Percentiles rank a stretch among this genome's conserved stretches.
These are phyloP conservation scores for Pugionium cornutum DNA, from an alignment of 345 rosid species.

Conservation along the genomic window DNA sequence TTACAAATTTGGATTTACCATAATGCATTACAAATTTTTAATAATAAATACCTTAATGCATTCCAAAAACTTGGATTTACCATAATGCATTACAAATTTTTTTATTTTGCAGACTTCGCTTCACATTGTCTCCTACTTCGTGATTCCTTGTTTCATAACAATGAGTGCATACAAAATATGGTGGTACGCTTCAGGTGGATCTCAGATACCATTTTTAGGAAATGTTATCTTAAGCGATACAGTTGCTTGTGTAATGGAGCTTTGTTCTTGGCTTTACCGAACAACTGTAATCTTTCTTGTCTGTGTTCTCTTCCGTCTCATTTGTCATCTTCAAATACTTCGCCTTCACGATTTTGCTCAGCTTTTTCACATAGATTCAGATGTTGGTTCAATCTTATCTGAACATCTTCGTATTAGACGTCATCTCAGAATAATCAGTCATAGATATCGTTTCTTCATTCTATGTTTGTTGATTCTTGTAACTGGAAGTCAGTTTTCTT, in stretches of 20 bases:
- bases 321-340: conserved; percentile 90
- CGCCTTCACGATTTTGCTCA: conserved; percentile 81
- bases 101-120: conserved; percentile 65
- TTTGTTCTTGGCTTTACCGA: conserved; percentile 90
- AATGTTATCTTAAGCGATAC: conserved; percentile 68
- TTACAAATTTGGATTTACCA: too few relatives aligned
- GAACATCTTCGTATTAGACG: conserved; percentile 89
- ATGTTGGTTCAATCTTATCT: conserved; percentile 66
- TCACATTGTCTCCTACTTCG: conserved; percentile 64
- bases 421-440: conserved; percentile 91
- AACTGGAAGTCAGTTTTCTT: conserved; percentile 84
- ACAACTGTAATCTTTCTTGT: conserved; percentile 84
- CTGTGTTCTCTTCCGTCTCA: conserved; percentile 79
- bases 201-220: conserved; percentile 85
- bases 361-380: conserved; percentile 73
- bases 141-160: conserved; percentile 67
- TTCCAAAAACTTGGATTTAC: too few relatives aligned
- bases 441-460: conserved; percentile 72
- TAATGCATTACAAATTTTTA: too few relatives aligned
- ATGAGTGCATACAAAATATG: conserved; percentile 90
- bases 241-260: conserved; percentile 84
- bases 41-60: too few relatives aligned
- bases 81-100: too few relatives aligned
- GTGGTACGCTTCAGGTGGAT: conserved; percentile 99
- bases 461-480: conserved; percentile 59